These are phyloP conservation scores for Pseudopyricularia cyperi DNA, from an alignment of 2,329 filamentous ascomycete genomes.

Conservation along the genomic window DNA sequence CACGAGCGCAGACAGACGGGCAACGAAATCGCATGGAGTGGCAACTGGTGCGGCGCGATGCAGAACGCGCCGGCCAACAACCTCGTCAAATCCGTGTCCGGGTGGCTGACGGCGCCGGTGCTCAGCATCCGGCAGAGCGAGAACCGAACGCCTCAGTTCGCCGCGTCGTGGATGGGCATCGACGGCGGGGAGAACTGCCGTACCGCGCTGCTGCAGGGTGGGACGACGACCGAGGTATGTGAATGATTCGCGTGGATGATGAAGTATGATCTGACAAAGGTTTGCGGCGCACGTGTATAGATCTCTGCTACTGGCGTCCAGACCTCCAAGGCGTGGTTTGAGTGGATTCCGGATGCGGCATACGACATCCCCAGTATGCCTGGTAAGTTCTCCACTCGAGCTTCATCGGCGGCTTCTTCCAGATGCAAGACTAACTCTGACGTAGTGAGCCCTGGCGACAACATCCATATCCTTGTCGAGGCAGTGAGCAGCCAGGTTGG, in stretches of 20 bases:
- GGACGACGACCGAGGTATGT: slow-evolving; percentile 10
- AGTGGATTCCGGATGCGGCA: slow-evolving; percentile 17
- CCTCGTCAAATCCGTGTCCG: slow-evolving; percentile 10
- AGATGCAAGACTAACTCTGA: neutral
- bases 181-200: slow-evolving; percentile 16
- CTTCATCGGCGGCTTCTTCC: neutral
- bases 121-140: slow-evolving; percentile 9
- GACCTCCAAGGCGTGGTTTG: slow-evolving; percentile 15
- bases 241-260: too few relatives aligned
- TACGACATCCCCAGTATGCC: slow-evolving; percentile 13
- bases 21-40: neutral
- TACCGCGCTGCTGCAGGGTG: slow-evolving; percentile 14
- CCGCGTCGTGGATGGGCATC: slow-evolving; percentile 17
- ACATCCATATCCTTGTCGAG: slow-evolving; percentile 13
- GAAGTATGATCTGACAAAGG: neutral
- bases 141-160: slow-evolving; percentile 11
- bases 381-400: neutral
- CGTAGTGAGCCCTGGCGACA: slow-evolving; percentile 13
- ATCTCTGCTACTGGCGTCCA: neutral
- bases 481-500: slow-evolving; percentile 7
- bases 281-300: neutral
- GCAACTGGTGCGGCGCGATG: slow-evolving; percentile 15
- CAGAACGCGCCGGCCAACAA: slow-evolving; percentile 9
- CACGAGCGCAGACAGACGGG: neutral
- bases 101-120: slow-evolving; percentile 14